Evolutionary conservation across 2,329 filamentous ascomycete genomes (phyloP).

Genomic region (Ophiostoma ulmi): DNA sequence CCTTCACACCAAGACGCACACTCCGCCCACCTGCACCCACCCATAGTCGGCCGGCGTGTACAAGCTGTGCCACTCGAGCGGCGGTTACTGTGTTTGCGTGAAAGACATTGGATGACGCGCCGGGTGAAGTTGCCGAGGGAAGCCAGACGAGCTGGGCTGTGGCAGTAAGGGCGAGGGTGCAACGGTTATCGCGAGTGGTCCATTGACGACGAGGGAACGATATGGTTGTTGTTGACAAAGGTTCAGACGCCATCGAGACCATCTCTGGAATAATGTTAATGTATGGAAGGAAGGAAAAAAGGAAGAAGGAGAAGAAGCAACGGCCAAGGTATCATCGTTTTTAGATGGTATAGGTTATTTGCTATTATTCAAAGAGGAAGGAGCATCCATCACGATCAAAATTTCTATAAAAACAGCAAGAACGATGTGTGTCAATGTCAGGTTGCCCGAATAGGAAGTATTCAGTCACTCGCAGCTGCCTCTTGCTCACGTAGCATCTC

Average conservation of each 20-base stretch:
- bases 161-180: constrained; percentile 19
- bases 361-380: neutral
- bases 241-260: neutral
- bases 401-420: neutral
- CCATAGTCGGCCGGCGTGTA: constrained; percentile 26
- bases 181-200: constrained; percentile 16
- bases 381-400: neutral
- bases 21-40: constrained; percentile 22
- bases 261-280: neutral
- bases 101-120: constrained; percentile 7
- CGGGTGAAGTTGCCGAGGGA: neutral
- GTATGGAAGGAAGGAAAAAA: no score
- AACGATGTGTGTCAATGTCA: neutral
- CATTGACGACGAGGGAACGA: constrained; percentile 18
- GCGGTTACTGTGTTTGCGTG: constrained; percentile 15
- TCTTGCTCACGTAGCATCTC: neutral
- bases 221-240: constrained; percentile 1
- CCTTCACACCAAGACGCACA: constrained; percentile 20
- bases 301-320: neutral
- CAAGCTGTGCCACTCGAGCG: constrained; percentile 24
- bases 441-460: neutral
- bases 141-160: constrained; percentile 26
- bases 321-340: neutral
- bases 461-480: neutral
- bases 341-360: neutral